Evolutionary conservation across 2,329 filamentous ascomycete genomes (phyloP), one percentile per base, ranked within the genome.

Genomic region (Cephalotrichum gorgonifer): DNA sequence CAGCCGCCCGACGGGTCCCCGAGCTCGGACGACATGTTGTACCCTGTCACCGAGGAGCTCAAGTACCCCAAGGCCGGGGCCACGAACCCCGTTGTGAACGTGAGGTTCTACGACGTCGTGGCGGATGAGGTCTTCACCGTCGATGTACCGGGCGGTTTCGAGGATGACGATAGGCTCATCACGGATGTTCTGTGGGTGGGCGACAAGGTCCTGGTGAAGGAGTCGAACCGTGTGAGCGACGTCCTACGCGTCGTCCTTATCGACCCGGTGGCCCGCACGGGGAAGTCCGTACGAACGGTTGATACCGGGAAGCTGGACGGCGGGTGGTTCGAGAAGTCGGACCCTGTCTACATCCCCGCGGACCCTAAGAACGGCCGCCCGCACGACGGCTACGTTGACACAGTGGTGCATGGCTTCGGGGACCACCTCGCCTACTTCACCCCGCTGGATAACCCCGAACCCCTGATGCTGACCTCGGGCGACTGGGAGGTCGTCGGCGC

Each of bases 11-110:
- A 87, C 55, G 88, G 88, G 25, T 75, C 79, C 44, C 55, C 74
- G 44, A 83, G 88, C 4, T 64, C 71, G 8, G 50, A 58, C 26
- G 79, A 94, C 55, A 89, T 96, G 62, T 82, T 80, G 47, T 98
- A 98, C 61, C 93, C 93, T 0, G 90, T 97, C 60, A 83, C 91
- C 31, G 80, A 85, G 54, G 72, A 89, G 57, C 94, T 98, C 77
- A 98, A 98, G 66, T 98, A 98, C 59, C 94, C 93, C 44, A 97
- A 97, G 65, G 86, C 93, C 20, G 94, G 93, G 3, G 84, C 90
- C 2, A 89, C 91, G 43, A 98, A 98, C 63, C 93, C 93, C 0
- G 79, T 87, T 14, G 91, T 98, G 4, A 82, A 88, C 52, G 69
- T 98, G 28, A 77, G 87, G 49, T 95, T 97, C 65, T 97, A 91